phyloP scores from a whole-genome alignment of 2,329 filamentous ascomycete species.

The Beauveria caledonica region DNA sequence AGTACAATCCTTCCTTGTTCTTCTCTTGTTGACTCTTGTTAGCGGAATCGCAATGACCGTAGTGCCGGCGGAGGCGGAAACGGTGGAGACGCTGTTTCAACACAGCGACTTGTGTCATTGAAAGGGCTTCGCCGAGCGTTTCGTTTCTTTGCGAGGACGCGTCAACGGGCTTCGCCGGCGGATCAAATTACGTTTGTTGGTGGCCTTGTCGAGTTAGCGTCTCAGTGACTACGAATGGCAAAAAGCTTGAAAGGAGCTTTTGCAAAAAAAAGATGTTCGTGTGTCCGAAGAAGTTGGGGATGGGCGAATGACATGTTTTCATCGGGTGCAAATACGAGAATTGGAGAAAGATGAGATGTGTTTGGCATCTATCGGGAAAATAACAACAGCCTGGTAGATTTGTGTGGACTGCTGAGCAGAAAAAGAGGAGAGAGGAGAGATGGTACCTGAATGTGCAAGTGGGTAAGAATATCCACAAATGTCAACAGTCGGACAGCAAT shows the following conservation, averaged over 20 bases:
- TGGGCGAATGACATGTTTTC: too few species aligned
- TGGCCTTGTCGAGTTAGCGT: not conserved
- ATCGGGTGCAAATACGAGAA: too few species aligned
- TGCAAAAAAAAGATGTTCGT: too few species aligned
- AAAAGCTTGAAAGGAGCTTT: not conserved
- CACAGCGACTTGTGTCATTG: not conserved
- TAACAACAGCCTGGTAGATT: not conserved
- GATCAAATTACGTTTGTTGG: not conserved
- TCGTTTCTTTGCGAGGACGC: not conserved
- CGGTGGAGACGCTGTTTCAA: not conserved
- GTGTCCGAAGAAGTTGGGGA: too few species aligned
- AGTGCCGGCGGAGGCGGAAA: not conserved
- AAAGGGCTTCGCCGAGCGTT: not conserved
- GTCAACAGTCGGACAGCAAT: too few species aligned
- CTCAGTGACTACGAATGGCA: not conserved
- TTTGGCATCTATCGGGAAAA: not conserved
- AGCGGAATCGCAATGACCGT: too few species aligned
- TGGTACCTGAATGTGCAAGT: not conserved
- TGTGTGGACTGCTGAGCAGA: not conserved
- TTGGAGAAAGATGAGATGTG: not conserved
- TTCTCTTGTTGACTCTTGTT: too few species aligned
- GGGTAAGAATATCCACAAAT: not conserved
- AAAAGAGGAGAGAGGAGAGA: too few species aligned
- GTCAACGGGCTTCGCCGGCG: not conserved
- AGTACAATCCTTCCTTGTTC: too few species aligned